Conservation (phyloP, 2,329 filamentous ascomycete species). For the Alternaria burnsii region DNA sequence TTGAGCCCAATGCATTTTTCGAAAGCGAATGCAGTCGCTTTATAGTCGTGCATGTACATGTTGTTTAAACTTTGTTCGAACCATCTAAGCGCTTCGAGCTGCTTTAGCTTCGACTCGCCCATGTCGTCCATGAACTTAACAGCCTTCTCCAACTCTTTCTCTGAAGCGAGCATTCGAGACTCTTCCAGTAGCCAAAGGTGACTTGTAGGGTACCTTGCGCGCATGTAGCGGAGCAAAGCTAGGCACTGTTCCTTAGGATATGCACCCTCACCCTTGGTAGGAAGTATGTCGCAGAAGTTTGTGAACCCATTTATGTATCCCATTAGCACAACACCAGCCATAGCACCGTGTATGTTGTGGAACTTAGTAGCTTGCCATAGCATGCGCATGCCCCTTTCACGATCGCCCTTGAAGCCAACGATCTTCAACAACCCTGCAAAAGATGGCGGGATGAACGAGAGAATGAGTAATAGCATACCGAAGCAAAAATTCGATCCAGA, state of each 20-base stretch:
- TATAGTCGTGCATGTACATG: constrained; percentile 82
- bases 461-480: constrained; percentile 81
- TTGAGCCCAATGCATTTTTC: constrained; percentile 65
- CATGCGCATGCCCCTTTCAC: constrained; percentile 80
- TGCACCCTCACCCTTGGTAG: constrained; percentile 65
- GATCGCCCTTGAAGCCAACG: constrained; percentile 90
- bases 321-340: constrained; percentile 81
- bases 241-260: constrained; percentile 76
- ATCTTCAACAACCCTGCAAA: constrained; percentile 88
- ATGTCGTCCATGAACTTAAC: constrained; percentile 70
- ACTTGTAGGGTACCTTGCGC: constrained; percentile 78
- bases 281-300: constrained; percentile 87
- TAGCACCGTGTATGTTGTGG: constrained; percentile 89
- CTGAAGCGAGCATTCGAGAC: constrained; percentile 75
- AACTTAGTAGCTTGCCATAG: constrained; percentile 91
- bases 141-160: constrained; percentile 71
- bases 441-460: constrained; percentile 92
- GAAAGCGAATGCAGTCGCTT: constrained; percentile 77
- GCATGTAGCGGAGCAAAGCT: constrained; percentile 76
- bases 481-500: constrained; percentile 90
- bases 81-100: constrained; percentile 82
- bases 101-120: constrained; percentile 77
- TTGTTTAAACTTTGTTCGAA: constrained; percentile 84
- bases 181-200: constrained; percentile 90
- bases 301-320: constrained; percentile 89